Evolutionary conservation across 2,329 filamentous ascomycete genomes (phyloP), one percentile per base, ranked within the genome.

Genomic region (Boeremia lycopersici): DNA sequence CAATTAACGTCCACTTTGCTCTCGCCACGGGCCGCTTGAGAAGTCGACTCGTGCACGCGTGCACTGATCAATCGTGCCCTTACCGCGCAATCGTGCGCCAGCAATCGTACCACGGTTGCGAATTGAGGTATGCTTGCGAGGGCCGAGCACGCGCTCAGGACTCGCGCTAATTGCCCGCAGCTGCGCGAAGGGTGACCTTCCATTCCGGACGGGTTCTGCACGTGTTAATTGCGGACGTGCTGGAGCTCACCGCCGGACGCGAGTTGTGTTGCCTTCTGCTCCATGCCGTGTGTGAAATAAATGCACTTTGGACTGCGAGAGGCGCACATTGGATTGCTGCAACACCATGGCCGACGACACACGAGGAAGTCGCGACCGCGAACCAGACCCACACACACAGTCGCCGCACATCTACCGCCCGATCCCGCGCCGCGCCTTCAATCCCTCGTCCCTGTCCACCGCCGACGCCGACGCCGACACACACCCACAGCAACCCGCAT

Each of bases 351-450:
- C 33, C 33, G 33, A 34, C 33, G 7, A 12, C 12, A 6, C 12
- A 7, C 33, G 7, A 31, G 30, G 2, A 13, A 13, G 6, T 4
- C 33, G 33, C 33, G 30, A 31, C 30, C 13, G 30, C 30, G 30
- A 10, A 13, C 9, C 10, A 19, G 40, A 44, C 33, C 48, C 45
- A 40, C 34, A 40, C 48, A 42, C n/a, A 73, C 70, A 68, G 70
- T 64, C 45, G 50, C 66, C 67, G 35, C 73, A 72, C 53, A 72
- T 77, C 34, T 63, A 75, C 56, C 71, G 73, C 28, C 75, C 75
- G n/a, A 67, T 73, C 8, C 73, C 74, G 9, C 73, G 73, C 30
- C 73, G 74, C 34, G 70, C 67, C 35, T 75, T 75, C 57, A 62
- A 61, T 1, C 29, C 51, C 1, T 15, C 38, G 12, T 48, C 59